Percentiles rank a stretch among this genome's conserved stretches.
Conservation (phyloP, 805 yeast genomes). For the Metschnikowia lachancei region DNA sequence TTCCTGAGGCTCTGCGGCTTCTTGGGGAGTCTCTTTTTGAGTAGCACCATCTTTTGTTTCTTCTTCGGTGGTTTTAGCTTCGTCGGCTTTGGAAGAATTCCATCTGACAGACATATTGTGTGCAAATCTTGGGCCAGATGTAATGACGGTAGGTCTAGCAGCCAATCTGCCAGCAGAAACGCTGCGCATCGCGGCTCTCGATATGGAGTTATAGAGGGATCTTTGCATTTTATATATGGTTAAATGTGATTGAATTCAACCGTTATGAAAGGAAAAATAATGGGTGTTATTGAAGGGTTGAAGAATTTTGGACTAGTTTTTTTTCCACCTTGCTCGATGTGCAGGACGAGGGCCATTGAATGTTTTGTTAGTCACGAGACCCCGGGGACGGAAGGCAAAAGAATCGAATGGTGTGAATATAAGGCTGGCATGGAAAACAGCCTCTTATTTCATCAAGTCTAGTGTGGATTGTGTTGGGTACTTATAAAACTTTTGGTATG, state of each 20-base stretch:
- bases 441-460: no score
- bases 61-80: background rate
- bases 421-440: background rate
- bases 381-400: background rate
- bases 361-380: background rate
- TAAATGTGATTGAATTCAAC: background rate
- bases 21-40: constrained; percentile 4
- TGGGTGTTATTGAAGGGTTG: background rate
- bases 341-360: background rate
- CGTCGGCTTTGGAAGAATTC: constrained; percentile 14
- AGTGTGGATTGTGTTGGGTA: no score
- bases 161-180: constrained; percentile 8
- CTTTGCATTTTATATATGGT: constrained; percentile 15
- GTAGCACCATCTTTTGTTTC: constrained; percentile 3
- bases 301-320: constrained; percentile 1
- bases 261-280: background rate
- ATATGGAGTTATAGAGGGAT: constrained; percentile 12
- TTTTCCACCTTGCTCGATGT: background rate
- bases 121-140: constrained; percentile 7
- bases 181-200: constrained; percentile 12
- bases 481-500: no score
- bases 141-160: constrained; percentile 8
- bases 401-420: no score
- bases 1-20: constrained; percentile 11
- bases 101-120: constrained; percentile 8